Conservation (phyloP, 2,329 filamentous ascomycete genomes). For the Hyphodiscus sp. region DNA sequence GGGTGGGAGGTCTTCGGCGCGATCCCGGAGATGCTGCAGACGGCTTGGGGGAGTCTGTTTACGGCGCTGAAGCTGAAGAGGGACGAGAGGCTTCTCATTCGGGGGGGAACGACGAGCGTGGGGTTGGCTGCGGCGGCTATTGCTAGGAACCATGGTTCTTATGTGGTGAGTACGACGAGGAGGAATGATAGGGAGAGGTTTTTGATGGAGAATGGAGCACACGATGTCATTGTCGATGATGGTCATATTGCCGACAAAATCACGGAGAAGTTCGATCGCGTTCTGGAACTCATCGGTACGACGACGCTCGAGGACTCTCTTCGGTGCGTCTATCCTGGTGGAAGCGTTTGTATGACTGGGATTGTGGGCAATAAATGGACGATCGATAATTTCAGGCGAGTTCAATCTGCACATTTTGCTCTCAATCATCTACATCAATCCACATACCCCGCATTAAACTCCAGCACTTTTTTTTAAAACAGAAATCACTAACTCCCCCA, state of each 20-base stretch:
- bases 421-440: too few species aligned
- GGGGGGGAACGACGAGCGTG: slow-evolving; percentile 42
- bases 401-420: too few species aligned
- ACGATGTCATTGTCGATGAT: slow-evolving; percentile 39
- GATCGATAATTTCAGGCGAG: slow-evolving; percentile 27
- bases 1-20: slow-evolving; percentile 39
- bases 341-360: slow-evolving; percentile 40
- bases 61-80: slow-evolving; percentile 32
- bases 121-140: slow-evolving; percentile 41
- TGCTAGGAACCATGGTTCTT: slow-evolving; percentile 35
- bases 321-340: slow-evolving; percentile 32
- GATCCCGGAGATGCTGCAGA: slow-evolving; percentile 45
- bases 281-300: slow-evolving; percentile 41
- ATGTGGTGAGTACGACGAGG: slow-evolving; percentile 36
- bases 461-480: too few species aligned
- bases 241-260: slow-evolving; percentile 35
- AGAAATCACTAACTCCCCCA: too few species aligned
- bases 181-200: slow-evolving; percentile 31
- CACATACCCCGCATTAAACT: too few species aligned
- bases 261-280: slow-evolving; percentile 35
- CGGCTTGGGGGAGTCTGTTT: slow-evolving; percentile 40
- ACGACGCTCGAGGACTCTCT: slow-evolving; percentile 39
- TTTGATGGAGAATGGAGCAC: slow-evolving; percentile 34
- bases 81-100: slow-evolving; percentile 39
- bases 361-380: slow-evolving; percentile 39